phyloP scores from a whole-genome alignment of 192 early-diverging fungal genomes.

The Geranomyces variabilis region DNA sequence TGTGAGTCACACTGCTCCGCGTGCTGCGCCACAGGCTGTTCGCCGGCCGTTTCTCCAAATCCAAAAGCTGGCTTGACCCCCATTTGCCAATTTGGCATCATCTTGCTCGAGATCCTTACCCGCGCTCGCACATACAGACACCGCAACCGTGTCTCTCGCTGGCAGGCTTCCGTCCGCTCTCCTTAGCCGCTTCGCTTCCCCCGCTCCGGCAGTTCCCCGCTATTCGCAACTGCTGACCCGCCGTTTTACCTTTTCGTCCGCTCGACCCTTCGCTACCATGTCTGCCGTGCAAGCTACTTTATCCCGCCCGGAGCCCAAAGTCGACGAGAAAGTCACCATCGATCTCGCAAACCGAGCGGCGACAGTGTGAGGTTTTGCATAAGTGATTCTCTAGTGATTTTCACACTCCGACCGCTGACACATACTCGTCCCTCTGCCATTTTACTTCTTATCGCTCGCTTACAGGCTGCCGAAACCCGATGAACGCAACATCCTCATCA shows the following conservation, averaged over 20 bases:
- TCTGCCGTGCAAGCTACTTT: not conserved
- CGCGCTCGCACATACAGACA: too few species aligned
- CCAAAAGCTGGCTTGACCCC: too few species aligned
- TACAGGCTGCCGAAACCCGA: slow-evolving; percentile 61
- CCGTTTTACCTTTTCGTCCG: not conserved
- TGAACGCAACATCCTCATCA: slow-evolving; percentile 91
- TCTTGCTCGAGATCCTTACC: too few species aligned
- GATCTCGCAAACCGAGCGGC: slow-evolving; percentile 42
- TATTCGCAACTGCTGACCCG: not conserved
- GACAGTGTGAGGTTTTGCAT: slow-evolving; percentile 1
- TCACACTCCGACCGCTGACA: not conserved
- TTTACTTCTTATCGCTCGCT: not conserved
- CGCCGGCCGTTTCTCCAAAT: too few species aligned
- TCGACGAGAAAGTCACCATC: slow-evolving; percentile 37
- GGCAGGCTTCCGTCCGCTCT: too few species aligned
- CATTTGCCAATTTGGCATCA: too few species aligned
- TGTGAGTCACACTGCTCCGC: too few species aligned
- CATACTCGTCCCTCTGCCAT: not conserved
- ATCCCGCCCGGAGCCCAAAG: slow-evolving; percentile 9
- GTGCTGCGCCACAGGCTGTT: too few species aligned
- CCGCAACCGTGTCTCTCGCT: too few species aligned
- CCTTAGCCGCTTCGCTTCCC: too few species aligned
- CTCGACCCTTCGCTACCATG: not conserved
- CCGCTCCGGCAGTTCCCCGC: too few species aligned
- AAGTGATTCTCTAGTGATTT: too few species aligned